phyloP scores from a whole-genome alignment of 768 basidiomycete species.

The Lactifluus volemus region DNA sequence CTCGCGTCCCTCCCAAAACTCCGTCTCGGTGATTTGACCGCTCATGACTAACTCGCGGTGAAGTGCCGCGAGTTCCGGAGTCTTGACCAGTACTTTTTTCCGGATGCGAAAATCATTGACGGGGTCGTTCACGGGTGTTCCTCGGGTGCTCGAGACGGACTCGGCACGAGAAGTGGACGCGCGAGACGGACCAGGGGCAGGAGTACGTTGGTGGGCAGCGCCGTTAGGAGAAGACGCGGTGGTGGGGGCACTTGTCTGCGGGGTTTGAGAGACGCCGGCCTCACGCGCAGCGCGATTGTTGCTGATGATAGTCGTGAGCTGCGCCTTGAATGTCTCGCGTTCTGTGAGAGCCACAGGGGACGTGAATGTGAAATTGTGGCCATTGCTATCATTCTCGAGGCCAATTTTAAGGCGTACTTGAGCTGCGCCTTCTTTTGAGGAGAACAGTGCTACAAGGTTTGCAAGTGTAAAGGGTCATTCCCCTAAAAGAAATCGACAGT shows the following conservation, averaged over 20 bases:
- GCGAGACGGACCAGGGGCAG: constrained; percentile 31
- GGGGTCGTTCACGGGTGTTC: constrained; percentile 53
- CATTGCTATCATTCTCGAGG: constrained; percentile 56
- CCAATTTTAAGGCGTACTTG: constrained; percentile 75
- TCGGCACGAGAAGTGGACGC: constrained; percentile 50
- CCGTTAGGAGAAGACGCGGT: constrained; percentile 22
- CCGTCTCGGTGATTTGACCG: constrained; percentile 80
- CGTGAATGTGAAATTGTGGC: constrained; percentile 78
- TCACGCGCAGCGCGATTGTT: constrained; percentile 43
- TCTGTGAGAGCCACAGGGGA: constrained; percentile 60
- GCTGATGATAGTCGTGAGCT: constrained; percentile 68
- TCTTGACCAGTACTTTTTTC: constrained; percentile 70
- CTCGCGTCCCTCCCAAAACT: constrained; percentile 97
- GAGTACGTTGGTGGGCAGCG: constrained; percentile 20
- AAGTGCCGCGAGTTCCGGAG: constrained; percentile 67
- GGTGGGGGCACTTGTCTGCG: constrained; percentile 17
- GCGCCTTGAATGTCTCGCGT: constrained; percentile 75
- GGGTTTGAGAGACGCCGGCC: constrained; percentile 14
- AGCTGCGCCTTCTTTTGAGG: constrained; percentile 74
- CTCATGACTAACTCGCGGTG: constrained; percentile 85
- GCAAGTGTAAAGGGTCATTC: not conserved
- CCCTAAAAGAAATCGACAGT: constrained; percentile 15
- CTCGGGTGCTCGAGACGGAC: constrained; percentile 47
- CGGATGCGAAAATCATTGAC: constrained; percentile 63
- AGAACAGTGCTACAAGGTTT: constrained; percentile 55